Evolutionary conservation across 176 grass and related monocot genomes (phyloP).

Genomic region (barley (Hordeum vulgare)): MorexV3_pseudomolecules_assembly NC_058523.1:527947927-527948426

Average conservation of each 20-base stretch:
- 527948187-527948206: constrained; percentile 16
- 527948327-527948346: neutral
- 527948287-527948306: neutral
- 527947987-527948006: constrained; percentile 35
- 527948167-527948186: constrained; percentile 9
- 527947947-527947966: constrained; percentile 49
- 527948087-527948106: constrained; percentile 25
- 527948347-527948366: neutral
- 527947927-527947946: constrained; percentile 12
- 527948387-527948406: constrained; percentile 8
- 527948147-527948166: neutral
- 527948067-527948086: constrained; percentile 33
- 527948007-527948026: constrained; percentile 32
- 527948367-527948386: neutral
- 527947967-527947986: constrained; percentile 37
- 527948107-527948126: neutral
- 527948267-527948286: neutral
- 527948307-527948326: neutral
- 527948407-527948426: neutral
- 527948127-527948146: neutral
- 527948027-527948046: constrained; percentile 42
- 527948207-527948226: constrained; percentile 10
- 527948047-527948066: constrained; percentile 54
- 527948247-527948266: constrained; percentile 12
- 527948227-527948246: constrained; percentile 13